These are phyloP conservation scores for Whalleya microplaca DNA, from an alignment of 2,329 filamentous ascomycete genomes.

Conservation along the genomic window DNA sequence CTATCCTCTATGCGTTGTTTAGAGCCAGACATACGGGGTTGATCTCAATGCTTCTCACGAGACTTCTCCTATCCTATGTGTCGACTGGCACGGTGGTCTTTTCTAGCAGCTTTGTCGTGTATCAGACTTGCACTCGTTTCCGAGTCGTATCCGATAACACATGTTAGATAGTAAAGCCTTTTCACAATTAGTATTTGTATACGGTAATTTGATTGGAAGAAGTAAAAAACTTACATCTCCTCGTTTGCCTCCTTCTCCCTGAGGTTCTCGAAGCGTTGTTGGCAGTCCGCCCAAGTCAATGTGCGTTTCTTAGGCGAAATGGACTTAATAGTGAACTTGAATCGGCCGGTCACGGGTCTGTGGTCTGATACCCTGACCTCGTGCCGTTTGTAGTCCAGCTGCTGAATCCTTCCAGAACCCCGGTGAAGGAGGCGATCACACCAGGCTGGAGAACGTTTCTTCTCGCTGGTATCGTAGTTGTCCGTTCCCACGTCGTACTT, in stretches of 20 bases:
- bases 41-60: background rate
- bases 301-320: conserved; percentile 71
- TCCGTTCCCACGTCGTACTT: conserved; percentile 98
- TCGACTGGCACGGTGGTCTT: conserved; percentile 21
- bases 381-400: conserved; percentile 85
- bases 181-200: conserved; percentile 28
- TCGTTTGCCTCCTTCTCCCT: conserved; percentile 69
- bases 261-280: conserved; percentile 74
- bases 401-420: conserved; percentile 78
- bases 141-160: conserved; percentile 57
- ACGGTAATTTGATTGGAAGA: background rate
- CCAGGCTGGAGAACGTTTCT: conserved; percentile 93
- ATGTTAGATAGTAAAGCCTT: conserved; percentile 56
- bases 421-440: conserved; percentile 92
- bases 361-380: conserved; percentile 93
- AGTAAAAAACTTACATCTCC: conserved; percentile 69
- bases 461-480: conserved; percentile 91
- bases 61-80: conserved; percentile 20
- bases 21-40: background rate
- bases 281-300: conserved; percentile 71
- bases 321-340: conserved; percentile 83
- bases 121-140: conserved; percentile 54
- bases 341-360: conserved; percentile 84
- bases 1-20: background rate
- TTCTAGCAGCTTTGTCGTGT: conserved; percentile 41